These are phyloP conservation scores for Talaromyces islandicus DNA, from an alignment of 2,329 filamentous ascomycete species.

Conservation along the genomic window DNA sequence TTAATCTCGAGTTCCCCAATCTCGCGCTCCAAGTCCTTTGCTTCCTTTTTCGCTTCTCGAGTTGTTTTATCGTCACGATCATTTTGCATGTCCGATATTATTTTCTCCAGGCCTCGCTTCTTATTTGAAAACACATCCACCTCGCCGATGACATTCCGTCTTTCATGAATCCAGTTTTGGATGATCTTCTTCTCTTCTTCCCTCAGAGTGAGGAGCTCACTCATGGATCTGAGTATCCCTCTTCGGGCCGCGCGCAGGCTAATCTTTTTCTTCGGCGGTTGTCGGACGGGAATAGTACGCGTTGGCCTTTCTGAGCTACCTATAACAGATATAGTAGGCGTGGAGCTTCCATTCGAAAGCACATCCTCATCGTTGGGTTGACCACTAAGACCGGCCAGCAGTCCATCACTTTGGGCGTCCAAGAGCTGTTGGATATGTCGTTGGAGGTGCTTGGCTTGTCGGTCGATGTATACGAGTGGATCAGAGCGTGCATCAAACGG, in stretches of 20 bases:
- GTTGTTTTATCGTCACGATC: slow-evolving; percentile 40
- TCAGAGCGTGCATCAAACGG: slow-evolving; percentile 30
- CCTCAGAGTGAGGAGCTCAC: slow-evolving; percentile 51
- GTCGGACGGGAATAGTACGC: slow-evolving; percentile 32
- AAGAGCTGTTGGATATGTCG: slow-evolving; percentile 53
- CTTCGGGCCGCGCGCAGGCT: slow-evolving; percentile 48
- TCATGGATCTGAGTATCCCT: slow-evolving; percentile 53
- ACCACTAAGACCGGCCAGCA: slow-evolving; percentile 44
- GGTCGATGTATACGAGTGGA: slow-evolving; percentile 45
- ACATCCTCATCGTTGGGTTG: slow-evolving; percentile 32
- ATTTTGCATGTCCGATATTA: slow-evolving; percentile 45
- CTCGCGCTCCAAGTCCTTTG: slow-evolving; percentile 47
- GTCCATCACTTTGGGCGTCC: slow-evolving; percentile 55
- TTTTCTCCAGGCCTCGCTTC: slow-evolving; percentile 43
- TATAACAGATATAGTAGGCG: slow-evolving; percentile 23
- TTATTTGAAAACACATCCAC: slow-evolving; percentile 49
- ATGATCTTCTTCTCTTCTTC: slow-evolving; percentile 51
- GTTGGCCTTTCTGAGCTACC: slow-evolving; percentile 23
- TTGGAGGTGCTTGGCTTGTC: slow-evolving; percentile 50
- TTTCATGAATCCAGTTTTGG: slow-evolving; percentile 38
- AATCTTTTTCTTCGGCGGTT: slow-evolving; percentile 40
- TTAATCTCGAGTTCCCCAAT: slow-evolving; percentile 54
- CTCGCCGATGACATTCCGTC: slow-evolving; percentile 43
- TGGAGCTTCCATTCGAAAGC: slow-evolving; percentile 41
- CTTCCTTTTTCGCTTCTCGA: slow-evolving; percentile 44